These are phyloP conservation scores for Saccharomycopsis fodiens DNA, from an alignment of 805 yeast genomes.

Conservation along the genomic window DNA sequence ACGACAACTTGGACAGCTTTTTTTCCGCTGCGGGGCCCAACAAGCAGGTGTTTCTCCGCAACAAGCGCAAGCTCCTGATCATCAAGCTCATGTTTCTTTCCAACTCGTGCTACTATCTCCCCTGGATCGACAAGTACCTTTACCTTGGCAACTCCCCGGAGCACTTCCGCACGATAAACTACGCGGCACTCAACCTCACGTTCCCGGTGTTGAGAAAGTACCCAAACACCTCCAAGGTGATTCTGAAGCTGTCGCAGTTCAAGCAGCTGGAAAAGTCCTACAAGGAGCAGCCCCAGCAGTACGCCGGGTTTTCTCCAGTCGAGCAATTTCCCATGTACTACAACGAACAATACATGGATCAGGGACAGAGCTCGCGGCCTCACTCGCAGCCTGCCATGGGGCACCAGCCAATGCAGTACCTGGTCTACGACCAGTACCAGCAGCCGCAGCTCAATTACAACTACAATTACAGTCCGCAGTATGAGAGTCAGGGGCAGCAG, in stretches of 20 bases:
- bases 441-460: not conserved
- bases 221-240: constrained; percentile 5
- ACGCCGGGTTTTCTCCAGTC: too few relatives aligned
- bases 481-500: not conserved
- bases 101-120: constrained; percentile 11
- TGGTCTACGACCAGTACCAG: not conserved
- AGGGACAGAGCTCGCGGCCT: too few relatives aligned
- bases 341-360: not conserved
- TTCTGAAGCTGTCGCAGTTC: constrained; percentile 8
- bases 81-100: constrained; percentile 17
- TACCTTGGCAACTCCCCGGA: constrained; percentile 1
- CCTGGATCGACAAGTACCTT: constrained; percentile 17
- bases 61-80: constrained; percentile 11
- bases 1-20: constrained; percentile 10
- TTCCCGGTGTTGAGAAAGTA: constrained; percentile 3
- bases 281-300: too few relatives aligned
- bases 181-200: constrained; percentile 1
- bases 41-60: constrained; percentile 2
- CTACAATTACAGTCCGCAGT: not conserved
- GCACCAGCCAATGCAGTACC: too few relatives aligned
- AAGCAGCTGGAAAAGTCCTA: constrained; percentile 4
- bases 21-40: constrained; percentile 6
- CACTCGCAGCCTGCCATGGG: too few relatives aligned
- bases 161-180: constrained; percentile 6
- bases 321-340: too few relatives aligned